Evolutionary conservation across 2,329 filamentous ascomycete genomes (phyloP).

Genomic region (Tolypocladium pustulatum): DNA sequence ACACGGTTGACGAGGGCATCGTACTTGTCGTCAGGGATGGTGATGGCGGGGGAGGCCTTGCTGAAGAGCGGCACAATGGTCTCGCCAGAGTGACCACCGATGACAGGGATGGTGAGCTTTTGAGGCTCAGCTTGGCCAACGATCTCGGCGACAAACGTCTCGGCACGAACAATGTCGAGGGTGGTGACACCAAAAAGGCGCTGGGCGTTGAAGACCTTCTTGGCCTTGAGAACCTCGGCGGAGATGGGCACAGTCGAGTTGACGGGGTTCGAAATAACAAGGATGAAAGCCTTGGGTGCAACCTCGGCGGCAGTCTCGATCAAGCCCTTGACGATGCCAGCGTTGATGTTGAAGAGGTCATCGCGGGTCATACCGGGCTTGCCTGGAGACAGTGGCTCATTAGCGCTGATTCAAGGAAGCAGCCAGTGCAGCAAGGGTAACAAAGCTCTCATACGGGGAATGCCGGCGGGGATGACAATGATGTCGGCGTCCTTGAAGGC

Average conservation of each 20-base stretch:
- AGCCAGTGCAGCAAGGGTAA: neutral
- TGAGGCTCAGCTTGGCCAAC: slow-evolving; percentile 72
- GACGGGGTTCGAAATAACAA: slow-evolving; percentile 98
- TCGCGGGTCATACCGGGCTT: slow-evolving; percentile 99
- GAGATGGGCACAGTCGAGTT: slow-evolving; percentile 98
- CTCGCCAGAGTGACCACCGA: slow-evolving; percentile 95
- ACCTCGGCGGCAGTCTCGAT: slow-evolving; percentile 80
- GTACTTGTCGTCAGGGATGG: slow-evolving; percentile 82
- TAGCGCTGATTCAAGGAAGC: neutral
- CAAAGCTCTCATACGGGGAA: slow-evolving; percentile 64
- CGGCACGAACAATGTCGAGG: slow-evolving; percentile 93
- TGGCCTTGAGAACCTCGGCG: slow-evolving; percentile 90
- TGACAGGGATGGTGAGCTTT: slow-evolving; percentile 78
- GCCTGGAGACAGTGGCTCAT: slow-evolving; percentile 39
- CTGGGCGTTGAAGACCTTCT: slow-evolving; percentile 88
- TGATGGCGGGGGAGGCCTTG: slow-evolving; percentile 69
- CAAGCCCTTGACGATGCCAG: slow-evolving; percentile 90
- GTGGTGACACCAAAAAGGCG: slow-evolving; percentile 98
- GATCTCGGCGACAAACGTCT: slow-evolving; percentile 88
- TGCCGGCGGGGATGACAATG: slow-evolving; percentile 93
- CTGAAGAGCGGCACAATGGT: slow-evolving; percentile 98
- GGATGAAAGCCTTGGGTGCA: slow-evolving; percentile 84
- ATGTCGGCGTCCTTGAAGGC: slow-evolving; percentile 91
- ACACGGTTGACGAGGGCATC: slow-evolving; percentile 87
- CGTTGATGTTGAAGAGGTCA: slow-evolving; percentile 99